Evolutionary conservation across 345 rosid species (phyloP), one percentile per base, ranked within the genome.

Genomic region (Alliaria petiolata): DNA sequence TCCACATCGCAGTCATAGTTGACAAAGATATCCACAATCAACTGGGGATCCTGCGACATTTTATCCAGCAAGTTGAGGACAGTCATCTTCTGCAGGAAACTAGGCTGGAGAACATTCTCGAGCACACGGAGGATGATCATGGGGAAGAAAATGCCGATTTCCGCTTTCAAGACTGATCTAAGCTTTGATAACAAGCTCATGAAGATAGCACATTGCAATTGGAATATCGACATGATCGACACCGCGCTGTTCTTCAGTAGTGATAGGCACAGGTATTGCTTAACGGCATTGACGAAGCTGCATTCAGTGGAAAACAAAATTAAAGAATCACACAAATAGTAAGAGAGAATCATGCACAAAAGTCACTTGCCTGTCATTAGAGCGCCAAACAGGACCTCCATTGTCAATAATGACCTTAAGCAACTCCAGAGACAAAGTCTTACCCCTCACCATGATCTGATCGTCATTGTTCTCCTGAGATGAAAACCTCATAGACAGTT

Each of bases 1-100:
- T 95, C 99, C 78, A 91, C 89, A 46, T 95, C 97, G 49, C 99
- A 92, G 75, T 95, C 98, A 68, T 88, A 95, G 79, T 95, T 95
- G 65, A 95, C 98, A 71, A 95, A 95, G 76, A 92, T 79, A 79
- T 95, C 99, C 14, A 95, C 78, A 58, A 92, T 82, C 74, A 88
- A 68, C 79, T 88, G 96, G 7, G 99, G 77, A 82, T 95, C 99
- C 71, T 82, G 89, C 3, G 86, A 84, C 59, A 89, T 85, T 78
- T 87, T 88, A 68, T 91, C 99, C 77, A 95, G 78, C 69, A 91
- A 80, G 69, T 86, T 88, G 64, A 91, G 90, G 43, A 95, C 96
- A 15, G 90, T 89, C 98, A 88, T 92, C 80, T 95, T 95, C 90
- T 95, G 99, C 42, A 92, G 38, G 81, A 85, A 95, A 71, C 99